Base-by-base conservation (phyloP, 2,329 filamentous ascomycete species). In the Fusarium euwallaceae region DNA sequence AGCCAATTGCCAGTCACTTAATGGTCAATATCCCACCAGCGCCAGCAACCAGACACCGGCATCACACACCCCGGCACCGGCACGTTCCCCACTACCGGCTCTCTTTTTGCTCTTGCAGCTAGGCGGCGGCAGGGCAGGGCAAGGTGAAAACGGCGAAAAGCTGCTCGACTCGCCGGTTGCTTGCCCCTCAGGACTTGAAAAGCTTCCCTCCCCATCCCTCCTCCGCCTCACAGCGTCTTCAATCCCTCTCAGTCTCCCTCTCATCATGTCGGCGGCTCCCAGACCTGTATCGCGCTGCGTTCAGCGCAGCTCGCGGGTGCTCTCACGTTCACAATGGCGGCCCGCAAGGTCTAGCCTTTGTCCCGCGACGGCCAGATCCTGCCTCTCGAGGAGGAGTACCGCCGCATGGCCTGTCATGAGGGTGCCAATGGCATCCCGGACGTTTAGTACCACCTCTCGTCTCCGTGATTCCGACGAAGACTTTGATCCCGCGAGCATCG, bases 401-500 rank as follows among this genome's bases (percentile, higher is more conserved):
- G 64, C 75, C 56, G 63, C 66, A 51, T 76, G 74, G 66, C 67
- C 78, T 12, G 71, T 69, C 51, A 62, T 70, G 61, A 74, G 69
- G 34, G 64, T 68, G 17, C 70, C 76, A 67, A 72, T 78, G n/a
- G 63, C 74, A 20, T 64, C 74, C 16, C 81, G 85, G 24, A 64
- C 78, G 16, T 86, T 87, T 65, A 84, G 81, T 76, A 84, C 82
- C 2, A 77, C 78, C 39, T 61, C 75, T 32, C 71, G 73, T 43
- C 72, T 79, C 29, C 77, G 81, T 53, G 62, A 74, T 11, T 9
- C 51, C 6, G 72, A 76, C 29, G 86, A 90, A 39, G 80, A 86
- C 66, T 94, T 94, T 77, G 92, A 95, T 80, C 92, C 92, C 10
- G 84, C 86, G 27, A 84, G 83, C 65, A 87, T 95, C 67, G 96